phyloP scores from a whole-genome alignment of 2,329 filamentous ascomycete species.

The Atkinsonella hypoxylon region DNA sequence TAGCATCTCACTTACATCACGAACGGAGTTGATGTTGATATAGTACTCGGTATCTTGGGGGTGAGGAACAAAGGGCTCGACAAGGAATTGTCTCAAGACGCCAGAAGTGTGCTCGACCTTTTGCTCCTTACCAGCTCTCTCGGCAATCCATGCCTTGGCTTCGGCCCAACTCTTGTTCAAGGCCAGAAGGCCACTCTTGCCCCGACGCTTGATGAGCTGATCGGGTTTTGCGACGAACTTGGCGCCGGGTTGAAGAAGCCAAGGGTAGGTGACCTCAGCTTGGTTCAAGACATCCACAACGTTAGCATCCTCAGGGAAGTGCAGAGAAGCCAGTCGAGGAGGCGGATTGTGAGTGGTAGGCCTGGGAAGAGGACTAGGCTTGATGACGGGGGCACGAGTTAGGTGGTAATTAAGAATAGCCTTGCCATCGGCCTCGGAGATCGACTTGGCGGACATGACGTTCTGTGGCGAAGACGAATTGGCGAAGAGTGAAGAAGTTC shows the following conservation, averaged over 20 bases:
- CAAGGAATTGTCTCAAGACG: conserved; percentile 85
- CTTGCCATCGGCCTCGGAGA: conserved; percentile 99
- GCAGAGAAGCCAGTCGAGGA: conserved; percentile 77
- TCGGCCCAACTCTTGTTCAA: conserved; percentile 97
- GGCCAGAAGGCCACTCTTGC: conserved; percentile 92
- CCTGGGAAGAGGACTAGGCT: conserved; percentile 83
- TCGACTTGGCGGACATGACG: conserved; percentile 64
- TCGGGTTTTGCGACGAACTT: conserved; percentile 99
- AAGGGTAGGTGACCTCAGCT: conserved; percentile 93
- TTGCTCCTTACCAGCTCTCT: conserved; percentile 81
- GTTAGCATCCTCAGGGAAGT: conserved; percentile 82
- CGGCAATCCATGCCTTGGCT: conserved; percentile 85
- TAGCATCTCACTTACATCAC: conserved; percentile 66
- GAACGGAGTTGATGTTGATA: conserved; percentile 99
- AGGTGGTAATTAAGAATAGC: conserved; percentile 99
- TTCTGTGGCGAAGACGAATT: conserved; percentile 15
- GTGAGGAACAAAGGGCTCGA: conserved; percentile 97
- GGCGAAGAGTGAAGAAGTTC: neutral
- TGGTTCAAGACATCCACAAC: conserved; percentile 80
- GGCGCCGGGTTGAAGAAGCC: conserved; percentile 70
- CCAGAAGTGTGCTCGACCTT: conserved; percentile 88
- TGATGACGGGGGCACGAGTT: conserved; percentile 92
- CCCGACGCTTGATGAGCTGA: conserved; percentile 98
- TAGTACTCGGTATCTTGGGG: conserved; percentile 96
- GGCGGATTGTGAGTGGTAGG: conserved; percentile 84